Percentiles rank a stretch among this genome's conserved stretches.
Conservation (phyloP, 2,329 filamentous ascomycete genomes). For the Epichloe uncinata region DNA sequence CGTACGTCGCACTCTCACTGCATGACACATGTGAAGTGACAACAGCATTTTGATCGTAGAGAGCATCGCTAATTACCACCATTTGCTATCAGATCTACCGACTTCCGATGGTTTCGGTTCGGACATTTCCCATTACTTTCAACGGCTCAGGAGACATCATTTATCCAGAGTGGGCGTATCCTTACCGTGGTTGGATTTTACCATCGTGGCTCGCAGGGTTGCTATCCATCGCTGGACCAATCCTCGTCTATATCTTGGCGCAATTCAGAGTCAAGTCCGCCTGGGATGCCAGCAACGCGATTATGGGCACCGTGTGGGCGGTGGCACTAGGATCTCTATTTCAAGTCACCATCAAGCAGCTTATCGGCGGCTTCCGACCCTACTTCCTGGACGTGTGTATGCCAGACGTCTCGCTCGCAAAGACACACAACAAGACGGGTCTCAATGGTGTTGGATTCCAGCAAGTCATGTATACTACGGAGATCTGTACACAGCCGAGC, state of each 20-base stretch:
- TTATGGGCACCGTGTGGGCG: conserved; percentile 47
- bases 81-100: conserved; percentile 31
- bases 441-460: conserved; percentile 36
- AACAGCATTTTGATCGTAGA: too few relatives aligned
- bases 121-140: conserved; percentile 51
- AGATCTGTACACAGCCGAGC: conserved; percentile 45
- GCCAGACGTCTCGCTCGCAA: conserved; percentile 34
- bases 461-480: conserved; percentile 49
- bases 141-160: conserved; percentile 44
- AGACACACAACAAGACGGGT: conserved; percentile 26
- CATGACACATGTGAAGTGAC: too few relatives aligned
- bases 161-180: conserved; percentile 51
- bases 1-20: conserved; percentile 10
- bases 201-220: conserved; percentile 45
- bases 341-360: conserved; percentile 52
- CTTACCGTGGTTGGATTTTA: conserved; percentile 47
- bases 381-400: conserved; percentile 53
- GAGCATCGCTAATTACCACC: not conserved
- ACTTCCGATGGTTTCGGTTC: conserved; percentile 38
- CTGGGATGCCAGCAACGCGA: conserved; percentile 49
- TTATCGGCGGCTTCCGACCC: conserved; percentile 50
- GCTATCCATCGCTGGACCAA: conserved; percentile 43
- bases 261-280: conserved; percentile 44
- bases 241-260: conserved; percentile 40
- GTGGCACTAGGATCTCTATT: conserved; percentile 47